Base-by-base conservation (phyloP, 2,329 filamentous ascomycete species). In the Neofusicoccum ribis region DNA sequence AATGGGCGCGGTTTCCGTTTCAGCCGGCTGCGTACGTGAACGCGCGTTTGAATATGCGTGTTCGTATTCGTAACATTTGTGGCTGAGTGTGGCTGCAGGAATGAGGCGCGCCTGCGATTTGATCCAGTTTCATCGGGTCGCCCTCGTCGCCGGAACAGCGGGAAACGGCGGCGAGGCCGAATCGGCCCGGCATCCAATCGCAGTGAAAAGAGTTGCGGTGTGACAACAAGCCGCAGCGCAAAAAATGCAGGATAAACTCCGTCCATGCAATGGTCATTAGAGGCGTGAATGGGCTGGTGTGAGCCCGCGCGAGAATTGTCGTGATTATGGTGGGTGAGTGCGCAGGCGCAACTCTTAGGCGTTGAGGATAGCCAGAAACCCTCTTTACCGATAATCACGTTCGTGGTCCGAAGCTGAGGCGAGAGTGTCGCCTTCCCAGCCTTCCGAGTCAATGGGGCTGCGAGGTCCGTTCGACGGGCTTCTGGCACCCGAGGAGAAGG, bases 401-500 rank as follows among this genome's bases (percentile, higher is more conserved):
- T 82, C 80, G 46, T 73, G 76, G 66, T 82, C 80, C 46, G 79
- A 81, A 66, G 72, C 70, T 34, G 75, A 77, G 9, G 79, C 82
- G 58, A 86, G 75, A 7, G 85, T 86, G 59, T 86, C 84, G 58
- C 84, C 84, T 70, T 86, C 85, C 85, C 84, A 86, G 66, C 81
- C 82, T 68, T 89, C 88, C n/a, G 63, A 65, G 68, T 88, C 86
- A 37, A 86, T 72, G 27, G 82, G 81, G 47, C 80, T 82, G 31
- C 78, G 76, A 39, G 78, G 70, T 41, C 77, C 81, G 46, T 79
- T 72, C 36, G 81, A 84, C 23, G 86, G 86, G 72, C 86, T 89
- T 60, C 87, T 76, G 58, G 85, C 86, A 58, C 86, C 86, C 27
- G 86, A 89, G 44, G 89, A 91, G 74, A 90, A 87, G 44, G 86